These are phyloP conservation scores for Chaetomiaceae sp. DNA, from an alignment of 2,329 filamentous ascomycete genomes.

Conservation along the genomic window DNA sequence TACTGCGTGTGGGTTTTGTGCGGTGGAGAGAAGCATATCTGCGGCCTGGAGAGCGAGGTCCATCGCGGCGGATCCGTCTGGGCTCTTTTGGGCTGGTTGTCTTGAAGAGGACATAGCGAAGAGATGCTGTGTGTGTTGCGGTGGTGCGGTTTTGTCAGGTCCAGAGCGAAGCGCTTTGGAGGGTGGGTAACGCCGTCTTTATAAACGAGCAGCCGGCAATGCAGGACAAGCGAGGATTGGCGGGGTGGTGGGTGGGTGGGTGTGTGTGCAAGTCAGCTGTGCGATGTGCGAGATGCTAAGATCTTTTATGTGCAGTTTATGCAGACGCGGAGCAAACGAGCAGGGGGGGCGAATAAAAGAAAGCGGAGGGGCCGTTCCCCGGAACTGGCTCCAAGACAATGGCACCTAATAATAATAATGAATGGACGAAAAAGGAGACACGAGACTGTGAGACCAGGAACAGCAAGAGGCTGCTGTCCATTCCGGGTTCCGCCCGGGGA, in stretches of 20 bases:
- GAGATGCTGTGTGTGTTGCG: background rate
- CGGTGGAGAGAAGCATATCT: background rate
- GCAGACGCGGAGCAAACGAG: background rate
- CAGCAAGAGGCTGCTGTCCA: no score
- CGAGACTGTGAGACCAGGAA: background rate
- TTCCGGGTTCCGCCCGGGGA: background rate
- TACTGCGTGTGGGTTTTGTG: background rate
- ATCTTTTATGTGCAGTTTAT: background rate
- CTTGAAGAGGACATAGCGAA: background rate
- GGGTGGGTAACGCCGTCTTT: background rate
- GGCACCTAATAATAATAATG: background rate
- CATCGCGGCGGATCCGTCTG: background rate
- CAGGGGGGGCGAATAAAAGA: background rate
- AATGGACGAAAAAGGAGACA: no score
- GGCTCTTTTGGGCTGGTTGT: background rate
- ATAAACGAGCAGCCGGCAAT: background rate
- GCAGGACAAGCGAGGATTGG: no score
- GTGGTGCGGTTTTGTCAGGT: background rate
- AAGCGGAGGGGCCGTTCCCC: conserved; percentile 1
- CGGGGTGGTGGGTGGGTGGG: no score
- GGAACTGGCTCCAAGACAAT: background rate
- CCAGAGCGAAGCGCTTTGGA: background rate
- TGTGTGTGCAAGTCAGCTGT: no score
- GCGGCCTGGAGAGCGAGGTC: background rate
- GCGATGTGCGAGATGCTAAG: background rate